Percentiles rank a stretch among this genome's conserved stretches.
phyloP scores from a whole-genome alignment of 495 filamentous ascomycete species.

The Aspergillus hancockii region DNA sequence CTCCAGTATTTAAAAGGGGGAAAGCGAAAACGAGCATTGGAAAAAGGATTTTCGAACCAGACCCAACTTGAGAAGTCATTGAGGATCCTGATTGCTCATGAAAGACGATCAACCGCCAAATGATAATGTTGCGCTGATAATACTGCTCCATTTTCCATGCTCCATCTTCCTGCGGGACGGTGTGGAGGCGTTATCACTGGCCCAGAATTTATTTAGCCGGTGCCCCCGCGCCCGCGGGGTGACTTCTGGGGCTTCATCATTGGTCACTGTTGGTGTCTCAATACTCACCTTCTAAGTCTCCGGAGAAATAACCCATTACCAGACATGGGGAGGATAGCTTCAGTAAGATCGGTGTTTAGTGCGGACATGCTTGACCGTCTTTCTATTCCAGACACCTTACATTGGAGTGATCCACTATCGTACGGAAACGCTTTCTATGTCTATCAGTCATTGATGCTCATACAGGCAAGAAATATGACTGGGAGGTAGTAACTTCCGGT shows the following conservation, averaged over 20 bases:
- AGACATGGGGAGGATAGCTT: background rate
- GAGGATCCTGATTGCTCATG: constrained; percentile 11
- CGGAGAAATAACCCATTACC: background rate
- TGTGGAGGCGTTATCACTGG: constrained; percentile 6
- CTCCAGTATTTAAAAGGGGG: constrained; percentile 16
- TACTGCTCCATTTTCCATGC: constrained; percentile 1
- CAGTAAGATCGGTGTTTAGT: background rate
- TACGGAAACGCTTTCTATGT: background rate
- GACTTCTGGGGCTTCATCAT: background rate
- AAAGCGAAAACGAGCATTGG: background rate
- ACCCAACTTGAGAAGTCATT: constrained; percentile 2
- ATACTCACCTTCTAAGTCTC: background rate
- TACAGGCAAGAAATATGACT: background rate
- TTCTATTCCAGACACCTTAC: background rate
- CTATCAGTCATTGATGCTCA: background rate
- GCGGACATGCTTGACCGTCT: background rate
- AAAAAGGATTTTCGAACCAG: constrained; percentile 5
- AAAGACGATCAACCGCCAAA: constrained; percentile 6
- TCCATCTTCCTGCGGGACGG: constrained; percentile 13
- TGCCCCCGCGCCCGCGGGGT: constrained; percentile 8
- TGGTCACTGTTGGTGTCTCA: background rate
- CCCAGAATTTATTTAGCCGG: constrained; percentile 10
- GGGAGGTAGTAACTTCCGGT: background rate
- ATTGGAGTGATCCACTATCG: background rate
- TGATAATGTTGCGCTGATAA: background rate